Percentiles rank a stretch among this genome's conserved stretches.
Conservation (phyloP, 1,139 yeast species). For the Yarrowia galli region DNA sequence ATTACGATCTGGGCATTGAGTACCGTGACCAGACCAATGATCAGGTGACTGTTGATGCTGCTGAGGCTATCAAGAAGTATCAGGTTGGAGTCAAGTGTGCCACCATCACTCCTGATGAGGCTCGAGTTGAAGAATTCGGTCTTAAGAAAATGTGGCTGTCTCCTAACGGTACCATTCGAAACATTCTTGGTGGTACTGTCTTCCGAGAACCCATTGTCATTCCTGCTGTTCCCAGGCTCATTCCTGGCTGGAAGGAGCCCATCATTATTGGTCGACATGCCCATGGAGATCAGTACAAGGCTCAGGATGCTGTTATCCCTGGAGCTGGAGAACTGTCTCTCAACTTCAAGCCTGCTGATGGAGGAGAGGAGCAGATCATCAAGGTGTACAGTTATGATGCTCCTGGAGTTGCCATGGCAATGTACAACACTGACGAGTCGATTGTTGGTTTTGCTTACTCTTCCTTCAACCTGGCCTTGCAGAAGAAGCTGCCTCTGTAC, state of each 20-base stretch:
- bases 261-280: slow-evolving; percentile 97
- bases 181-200: slow-evolving; percentile 93
- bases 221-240: slow-evolving; percentile 84
- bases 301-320: slow-evolving; percentile 82
- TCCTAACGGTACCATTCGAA: slow-evolving; percentile 96
- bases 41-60: slow-evolving; percentile 86
- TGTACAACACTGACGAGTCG: slow-evolving; percentile 95
- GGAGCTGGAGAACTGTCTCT: slow-evolving; percentile 80
- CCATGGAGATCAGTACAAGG: slow-evolving; percentile 95
- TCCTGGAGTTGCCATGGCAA: slow-evolving; percentile 87
- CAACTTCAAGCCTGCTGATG: slow-evolving; percentile 73
- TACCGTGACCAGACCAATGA: slow-evolving; percentile 88
- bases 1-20: slow-evolving; percentile 87
- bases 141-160: slow-evolving; percentile 97
- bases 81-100: slow-evolving; percentile 97
- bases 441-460: slow-evolving; percentile 90
- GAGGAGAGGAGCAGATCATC: slow-evolving; percentile 64
- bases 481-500: slow-evolving; percentile 78
- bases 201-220: slow-evolving; percentile 96
- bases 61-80: slow-evolving; percentile 84
- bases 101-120: slow-evolving; percentile 98
- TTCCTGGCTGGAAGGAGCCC: slow-evolving; percentile 94
- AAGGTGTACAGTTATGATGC: slow-evolving; percentile 76
- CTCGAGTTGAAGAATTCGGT: slow-evolving; percentile 85
- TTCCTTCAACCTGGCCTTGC: slow-evolving; percentile 86